phyloP scores from a whole-genome alignment of 257 asterid genomes.

The Jacaranda copaia region DNA sequence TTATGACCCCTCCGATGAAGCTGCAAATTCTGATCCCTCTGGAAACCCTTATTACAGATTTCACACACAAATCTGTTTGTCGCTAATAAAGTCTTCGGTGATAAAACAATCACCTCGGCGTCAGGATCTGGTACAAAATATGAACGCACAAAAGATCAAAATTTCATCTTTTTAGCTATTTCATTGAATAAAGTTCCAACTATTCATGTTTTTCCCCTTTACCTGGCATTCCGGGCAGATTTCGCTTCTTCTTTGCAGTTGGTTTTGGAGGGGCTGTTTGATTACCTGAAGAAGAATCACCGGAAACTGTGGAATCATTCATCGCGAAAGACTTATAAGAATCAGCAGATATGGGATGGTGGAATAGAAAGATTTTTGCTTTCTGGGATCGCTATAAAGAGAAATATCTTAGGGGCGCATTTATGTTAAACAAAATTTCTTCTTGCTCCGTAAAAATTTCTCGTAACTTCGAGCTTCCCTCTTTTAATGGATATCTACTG shows the following conservation, averaged over 20 bases:
- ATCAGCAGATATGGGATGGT: constrained; percentile 31
- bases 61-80: constrained; percentile 82
- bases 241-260: constrained; percentile 66
- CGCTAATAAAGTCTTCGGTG: constrained; percentile 70
- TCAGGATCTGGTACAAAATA: constrained; percentile 65
- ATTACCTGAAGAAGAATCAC: constrained; percentile 55
- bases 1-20: constrained; percentile 85
- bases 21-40: constrained; percentile 86
- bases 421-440: constrained; percentile 6
- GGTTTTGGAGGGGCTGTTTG: constrained; percentile 48
- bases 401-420: constrained; percentile 22
- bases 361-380: background rate
- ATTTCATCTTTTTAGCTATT: background rate
- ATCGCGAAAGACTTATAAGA: constrained; percentile 36
- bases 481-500: constrained; percentile 26
- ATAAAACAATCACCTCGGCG: constrained; percentile 79
- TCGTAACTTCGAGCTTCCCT: background rate
- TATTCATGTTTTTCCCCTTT: constrained; percentile 6
- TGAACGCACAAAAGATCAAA: background rate
- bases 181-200: background rate
- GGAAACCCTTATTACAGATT: constrained; percentile 80
- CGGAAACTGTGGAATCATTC: constrained; percentile 56
- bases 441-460: background rate
- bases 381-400: constrained; percentile 16
- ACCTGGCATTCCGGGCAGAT: constrained; percentile 94